Conservation (phyloP, 1,284 basidiomycete species). For the Irpex sp. region DNA sequence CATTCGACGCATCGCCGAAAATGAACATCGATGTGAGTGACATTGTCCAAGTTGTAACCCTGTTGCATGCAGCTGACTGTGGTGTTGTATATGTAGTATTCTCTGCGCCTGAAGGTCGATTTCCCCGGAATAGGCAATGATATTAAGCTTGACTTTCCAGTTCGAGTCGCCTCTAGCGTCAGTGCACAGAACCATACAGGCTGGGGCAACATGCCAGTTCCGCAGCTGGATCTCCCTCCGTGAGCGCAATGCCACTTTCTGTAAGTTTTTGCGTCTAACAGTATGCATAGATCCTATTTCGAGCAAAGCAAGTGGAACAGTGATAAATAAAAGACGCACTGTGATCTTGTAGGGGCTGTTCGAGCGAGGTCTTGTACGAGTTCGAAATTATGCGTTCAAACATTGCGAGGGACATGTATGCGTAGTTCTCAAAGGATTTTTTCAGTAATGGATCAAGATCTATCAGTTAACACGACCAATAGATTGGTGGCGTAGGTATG, state of each 20-base stretch:
- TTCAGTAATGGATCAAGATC: no score
- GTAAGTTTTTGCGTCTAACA: no score
- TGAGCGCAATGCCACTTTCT: not conserved
- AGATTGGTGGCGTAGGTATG: no score
- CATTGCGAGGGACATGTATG: no score
- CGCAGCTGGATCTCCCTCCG: conserved; percentile 9
- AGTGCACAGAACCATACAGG: not conserved
- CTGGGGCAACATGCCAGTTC: conserved; percentile 2
- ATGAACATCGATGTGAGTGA: not conserved
- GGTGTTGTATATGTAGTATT: conserved; percentile 15
- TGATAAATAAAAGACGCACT: no score
- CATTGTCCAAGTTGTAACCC: conserved; percentile 13
- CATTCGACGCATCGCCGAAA: not conserved
- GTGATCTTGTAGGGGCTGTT: no score
- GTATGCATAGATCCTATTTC: no score
- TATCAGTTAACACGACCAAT: no score
- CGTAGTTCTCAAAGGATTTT: no score
- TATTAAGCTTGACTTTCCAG: conserved; percentile 4
- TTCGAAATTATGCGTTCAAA: no score
- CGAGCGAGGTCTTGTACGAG: no score
- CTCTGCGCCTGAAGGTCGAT: conserved; percentile 6
- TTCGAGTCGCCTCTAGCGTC: conserved; percentile 4
- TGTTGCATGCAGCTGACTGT: conserved; percentile 17
- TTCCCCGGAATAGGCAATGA: conserved; percentile 14
- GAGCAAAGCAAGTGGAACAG: no score